Evolutionary conservation across 345 rosid genomes (phyloP).

Genomic region (Salix arbutifolia): DNA sequence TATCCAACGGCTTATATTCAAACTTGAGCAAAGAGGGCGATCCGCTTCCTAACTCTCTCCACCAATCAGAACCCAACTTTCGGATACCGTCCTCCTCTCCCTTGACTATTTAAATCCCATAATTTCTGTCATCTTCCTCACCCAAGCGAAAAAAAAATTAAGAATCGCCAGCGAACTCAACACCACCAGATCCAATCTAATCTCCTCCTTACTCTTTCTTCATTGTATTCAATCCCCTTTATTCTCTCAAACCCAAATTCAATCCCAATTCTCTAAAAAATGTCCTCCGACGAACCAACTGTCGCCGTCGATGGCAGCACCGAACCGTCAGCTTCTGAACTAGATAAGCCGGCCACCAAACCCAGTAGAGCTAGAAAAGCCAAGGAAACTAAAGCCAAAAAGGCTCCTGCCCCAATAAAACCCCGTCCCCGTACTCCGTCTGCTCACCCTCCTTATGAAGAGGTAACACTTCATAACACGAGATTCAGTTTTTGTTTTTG

Average conservation of each 20-base stretch:
- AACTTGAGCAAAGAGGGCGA: slow-evolving; percentile 35
- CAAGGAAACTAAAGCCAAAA: slow-evolving; percentile 46
- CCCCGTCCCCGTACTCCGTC: slow-evolving; percentile 20
- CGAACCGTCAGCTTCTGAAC: slow-evolving; percentile 18
- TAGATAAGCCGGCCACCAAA: slow-evolving; percentile 33
- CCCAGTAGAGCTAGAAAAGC: slow-evolving; percentile 41
- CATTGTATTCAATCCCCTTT: too few relatives aligned
- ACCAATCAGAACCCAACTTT: slow-evolving; percentile 52
- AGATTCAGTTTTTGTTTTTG: background rate
- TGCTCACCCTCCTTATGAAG: slow-evolving; percentile 68
- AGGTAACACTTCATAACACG: slow-evolving; percentile 28
- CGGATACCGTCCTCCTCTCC: slow-evolving; percentile 29
- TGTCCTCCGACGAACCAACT: slow-evolving; percentile 51
- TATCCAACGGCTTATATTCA: slow-evolving; percentile 61
- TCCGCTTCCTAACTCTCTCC: slow-evolving; percentile 36
- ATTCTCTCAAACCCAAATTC: background rate
- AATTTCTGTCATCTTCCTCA: slow-evolving; percentile 14
- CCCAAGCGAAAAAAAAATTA: background rate
- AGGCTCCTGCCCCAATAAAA: slow-evolving; percentile 44
- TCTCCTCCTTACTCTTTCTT: background rate
- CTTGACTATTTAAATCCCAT: slow-evolving; percentile 55
- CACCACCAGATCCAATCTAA: slow-evolving; percentile 18
- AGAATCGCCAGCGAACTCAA: background rate
- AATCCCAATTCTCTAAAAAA: background rate
- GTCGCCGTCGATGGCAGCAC: slow-evolving; percentile 29